These are phyloP conservation scores for Beauveria caledonica DNA, from an alignment of 2,329 filamentous ascomycete genomes.

Conservation along the genomic window DNA sequence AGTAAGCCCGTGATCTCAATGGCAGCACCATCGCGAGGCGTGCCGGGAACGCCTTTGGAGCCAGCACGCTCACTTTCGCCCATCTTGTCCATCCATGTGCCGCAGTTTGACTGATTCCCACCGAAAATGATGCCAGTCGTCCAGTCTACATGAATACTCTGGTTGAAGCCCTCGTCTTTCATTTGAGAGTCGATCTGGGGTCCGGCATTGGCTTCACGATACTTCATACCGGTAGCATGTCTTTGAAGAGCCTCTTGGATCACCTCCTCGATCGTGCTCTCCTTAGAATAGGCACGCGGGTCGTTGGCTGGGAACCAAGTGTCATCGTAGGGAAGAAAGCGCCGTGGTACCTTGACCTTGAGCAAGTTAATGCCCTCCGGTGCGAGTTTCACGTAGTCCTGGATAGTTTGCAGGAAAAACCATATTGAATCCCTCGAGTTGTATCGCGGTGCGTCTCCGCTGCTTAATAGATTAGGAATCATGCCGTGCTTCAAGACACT, in stretches of 20 bases:
- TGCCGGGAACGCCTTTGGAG: constrained; percentile 89
- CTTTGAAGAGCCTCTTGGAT: constrained; percentile 90
- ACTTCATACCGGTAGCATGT: constrained; percentile 84
- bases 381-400: constrained; percentile 79
- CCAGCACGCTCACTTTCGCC: constrained; percentile 89
- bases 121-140: constrained; percentile 82
- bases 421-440: constrained; percentile 95
- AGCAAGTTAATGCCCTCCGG: constrained; percentile 69
- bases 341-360: constrained; percentile 66
- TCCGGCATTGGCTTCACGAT: constrained; percentile 90
- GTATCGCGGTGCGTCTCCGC: constrained; percentile 79
- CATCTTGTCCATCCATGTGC: constrained; percentile 99
- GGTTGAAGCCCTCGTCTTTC: constrained; percentile 85
- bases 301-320: constrained; percentile 86
- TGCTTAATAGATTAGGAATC: constrained; percentile 89
- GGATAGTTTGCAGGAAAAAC: constrained; percentile 95
- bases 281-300: constrained; percentile 71
- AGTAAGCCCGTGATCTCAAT: constrained; percentile 90
- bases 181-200: constrained; percentile 85
- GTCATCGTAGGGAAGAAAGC: constrained; percentile 92
- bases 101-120: constrained; percentile 89
- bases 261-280: constrained; percentile 77
- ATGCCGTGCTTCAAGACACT: constrained; percentile 97
- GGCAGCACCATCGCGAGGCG: constrained; percentile 91
- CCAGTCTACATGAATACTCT: constrained; percentile 89